Conservation (phyloP, 768 basidiomycete genomes). For the Lentinula boryana region DNA sequence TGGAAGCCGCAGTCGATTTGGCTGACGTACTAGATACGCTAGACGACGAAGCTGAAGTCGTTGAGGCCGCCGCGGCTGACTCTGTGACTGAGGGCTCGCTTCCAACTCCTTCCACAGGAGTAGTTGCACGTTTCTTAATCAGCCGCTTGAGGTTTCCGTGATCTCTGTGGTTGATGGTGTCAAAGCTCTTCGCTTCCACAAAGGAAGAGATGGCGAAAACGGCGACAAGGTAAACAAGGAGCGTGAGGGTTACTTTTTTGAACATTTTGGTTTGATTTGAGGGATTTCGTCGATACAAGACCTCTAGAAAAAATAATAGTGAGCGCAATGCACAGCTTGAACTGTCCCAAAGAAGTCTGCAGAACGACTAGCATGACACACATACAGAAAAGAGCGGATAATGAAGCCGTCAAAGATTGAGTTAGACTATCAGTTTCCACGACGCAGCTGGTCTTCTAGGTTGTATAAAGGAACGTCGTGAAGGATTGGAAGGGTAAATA, state of each 20-base stretch:
- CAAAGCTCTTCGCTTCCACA: conserved; percentile 27
- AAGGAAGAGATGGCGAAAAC: conserved; percentile 30
- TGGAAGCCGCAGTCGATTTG: neutral
- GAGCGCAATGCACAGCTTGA: neutral
- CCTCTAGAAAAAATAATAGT: neutral
- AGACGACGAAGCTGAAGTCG: neutral
- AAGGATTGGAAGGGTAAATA: neutral
- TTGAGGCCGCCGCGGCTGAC: neutral
- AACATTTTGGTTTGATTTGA: conserved; percentile 13
- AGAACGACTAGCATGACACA: neutral
- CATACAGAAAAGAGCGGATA: neutral
- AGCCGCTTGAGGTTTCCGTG: conserved; percentile 38
- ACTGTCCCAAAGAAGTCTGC: neutral
- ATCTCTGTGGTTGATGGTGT: conserved; percentile 28
- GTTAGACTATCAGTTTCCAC: neutral
- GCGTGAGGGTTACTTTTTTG: conserved; percentile 31
- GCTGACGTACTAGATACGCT: conserved; percentile 4
- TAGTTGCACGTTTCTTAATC: conserved; percentile 34
- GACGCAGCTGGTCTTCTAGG: conserved; percentile 1
- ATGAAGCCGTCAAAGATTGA: neutral
- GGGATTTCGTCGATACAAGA: neutral
- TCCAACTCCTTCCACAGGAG: conserved; percentile 11
- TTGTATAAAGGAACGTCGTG: conserved; percentile 4
- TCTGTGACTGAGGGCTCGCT: conserved; percentile 6
- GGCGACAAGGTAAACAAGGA: conserved; percentile 38